Percentiles rank a stretch among this genome's conserved stretches.
Evolutionary conservation across 306 rosid species (phyloP).

Genomic region (Gleditsia sinensis): DNA sequence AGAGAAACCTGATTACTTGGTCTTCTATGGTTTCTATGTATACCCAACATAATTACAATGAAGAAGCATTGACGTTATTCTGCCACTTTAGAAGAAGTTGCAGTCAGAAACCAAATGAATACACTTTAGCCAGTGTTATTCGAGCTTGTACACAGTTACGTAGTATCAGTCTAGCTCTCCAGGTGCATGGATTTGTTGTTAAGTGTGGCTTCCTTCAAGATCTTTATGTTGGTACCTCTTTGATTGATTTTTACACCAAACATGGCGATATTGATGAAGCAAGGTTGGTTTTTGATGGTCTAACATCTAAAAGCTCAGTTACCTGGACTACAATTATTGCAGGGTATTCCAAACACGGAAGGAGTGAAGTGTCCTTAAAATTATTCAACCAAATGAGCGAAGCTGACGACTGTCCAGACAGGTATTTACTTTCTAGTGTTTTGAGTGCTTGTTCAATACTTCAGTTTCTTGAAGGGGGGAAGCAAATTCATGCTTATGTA

Average conservation of each 20-base stretch:
- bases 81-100: constrained; percentile 50
- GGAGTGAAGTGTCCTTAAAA: constrained; percentile 64
- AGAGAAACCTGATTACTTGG: constrained; percentile 71
- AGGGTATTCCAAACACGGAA: constrained; percentile 71
- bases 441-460: constrained; percentile 76
- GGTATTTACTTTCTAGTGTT: constrained; percentile 75
- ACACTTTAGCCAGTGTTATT: constrained; percentile 68
- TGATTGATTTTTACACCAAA: constrained; percentile 74
- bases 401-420: constrained; percentile 56
- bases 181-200: constrained; percentile 61
- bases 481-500: constrained; percentile 77
- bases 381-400: constrained; percentile 69
- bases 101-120: constrained; percentile 58
- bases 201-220: constrained; percentile 67
- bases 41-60: constrained; percentile 47
- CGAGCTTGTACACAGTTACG: constrained; percentile 71
- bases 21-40: constrained; percentile 83
- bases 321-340: constrained; percentile 85
- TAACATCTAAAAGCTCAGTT: constrained; percentile 53
- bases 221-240: constrained; percentile 82
- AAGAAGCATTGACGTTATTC: constrained; percentile 63
- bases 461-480: constrained; percentile 70
- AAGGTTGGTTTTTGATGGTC: constrained; percentile 62
- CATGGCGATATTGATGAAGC: constrained; percentile 63
- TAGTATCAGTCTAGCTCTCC: constrained; percentile 50